phyloP scores from a whole-genome alignment of 306 rosid species.

The Castanospermum australe region DNA sequence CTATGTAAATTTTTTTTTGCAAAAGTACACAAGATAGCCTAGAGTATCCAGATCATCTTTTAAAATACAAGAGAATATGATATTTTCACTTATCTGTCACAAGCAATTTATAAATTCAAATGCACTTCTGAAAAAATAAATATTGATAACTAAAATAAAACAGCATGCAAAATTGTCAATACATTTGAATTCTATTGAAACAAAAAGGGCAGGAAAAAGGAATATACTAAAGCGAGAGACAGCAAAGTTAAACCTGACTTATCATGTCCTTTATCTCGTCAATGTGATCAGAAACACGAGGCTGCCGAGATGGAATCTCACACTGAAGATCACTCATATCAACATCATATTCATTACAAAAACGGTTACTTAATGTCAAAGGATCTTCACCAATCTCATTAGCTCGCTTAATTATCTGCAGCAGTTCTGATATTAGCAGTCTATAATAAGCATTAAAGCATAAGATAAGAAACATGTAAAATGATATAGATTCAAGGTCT shows the following conservation, averaged over 20 bases:
- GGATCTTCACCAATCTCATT: constrained; percentile 87
- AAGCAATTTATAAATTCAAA: constrained; percentile 3
- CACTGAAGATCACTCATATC: constrained; percentile 89
- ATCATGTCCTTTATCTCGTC: constrained; percentile 84
- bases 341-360: constrained; percentile 74
- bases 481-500: not conserved
- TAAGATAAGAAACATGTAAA: constrained; percentile 5
- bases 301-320: constrained; percentile 75
- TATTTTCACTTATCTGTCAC: not conserved
- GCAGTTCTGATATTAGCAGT: constrained; percentile 33
- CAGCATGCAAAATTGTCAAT: not conserved
- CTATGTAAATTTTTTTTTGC: not conserved
- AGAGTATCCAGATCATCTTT: not conserved
- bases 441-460: constrained; percentile 28
- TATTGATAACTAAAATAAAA: not conserved
- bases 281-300: constrained; percentile 90
- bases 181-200: not conserved
- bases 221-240: not conserved
- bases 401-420: constrained; percentile 86
- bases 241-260: constrained; percentile 52
- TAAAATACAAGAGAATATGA: not conserved
- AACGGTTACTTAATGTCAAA: constrained; percentile 62
- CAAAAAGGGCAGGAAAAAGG: not conserved
- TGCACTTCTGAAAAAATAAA: not conserved
- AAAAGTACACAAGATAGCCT: not conserved